Evolutionary conservation across 2,329 filamentous ascomycete genomes (phyloP), one percentile per base, ranked within the genome.

Genomic region (Ophiostoma fasciatum): DNA sequence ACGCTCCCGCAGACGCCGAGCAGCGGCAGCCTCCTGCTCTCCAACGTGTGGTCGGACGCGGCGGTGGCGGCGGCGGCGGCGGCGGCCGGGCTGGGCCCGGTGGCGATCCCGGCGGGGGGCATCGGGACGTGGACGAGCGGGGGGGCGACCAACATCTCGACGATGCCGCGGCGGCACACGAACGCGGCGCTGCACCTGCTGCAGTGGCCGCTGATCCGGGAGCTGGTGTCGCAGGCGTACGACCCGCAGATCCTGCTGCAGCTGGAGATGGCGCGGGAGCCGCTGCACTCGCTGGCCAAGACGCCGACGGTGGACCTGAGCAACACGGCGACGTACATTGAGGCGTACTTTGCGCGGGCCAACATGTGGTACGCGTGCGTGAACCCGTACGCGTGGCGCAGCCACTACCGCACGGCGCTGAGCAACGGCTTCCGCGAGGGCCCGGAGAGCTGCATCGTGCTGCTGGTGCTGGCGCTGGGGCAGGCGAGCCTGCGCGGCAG

Each of bases 361-460:
- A 88, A 88, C 45, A 68, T 85, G 4, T 88, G 82, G 78, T 88
- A 88, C 49, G 82, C 82, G 9, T 84, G 80, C 47, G 80, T 90
- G 23, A 87, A 85, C 51, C 82, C 82, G 1, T 82, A 82, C 53
- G 81, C 75, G 2, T 90, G 82, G 82, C 66, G 71, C 28, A 74
- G 67, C 41, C 78, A 84, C 51, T 87, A 87, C 51, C 72, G 76
- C 20, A 78, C 69, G 5, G 82, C 82, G 0, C 64, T 85, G 7
- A 78, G 78, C 3, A 78, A 78, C 45, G 76, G 78, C 1, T 87
- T 88, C 46, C 70, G 78, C 26, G 78, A 84, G 46, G 82, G 82
- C 1, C 74, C 81, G 0, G 82, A 88, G 49, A 87, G 80, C 51
- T 90, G 82, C 48, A 78, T 88, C 43, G 82, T 87, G 12, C 62